Base-by-base conservation (phyloP, 129 eudicot genomes). In the Lonicera japonica region DNA sequence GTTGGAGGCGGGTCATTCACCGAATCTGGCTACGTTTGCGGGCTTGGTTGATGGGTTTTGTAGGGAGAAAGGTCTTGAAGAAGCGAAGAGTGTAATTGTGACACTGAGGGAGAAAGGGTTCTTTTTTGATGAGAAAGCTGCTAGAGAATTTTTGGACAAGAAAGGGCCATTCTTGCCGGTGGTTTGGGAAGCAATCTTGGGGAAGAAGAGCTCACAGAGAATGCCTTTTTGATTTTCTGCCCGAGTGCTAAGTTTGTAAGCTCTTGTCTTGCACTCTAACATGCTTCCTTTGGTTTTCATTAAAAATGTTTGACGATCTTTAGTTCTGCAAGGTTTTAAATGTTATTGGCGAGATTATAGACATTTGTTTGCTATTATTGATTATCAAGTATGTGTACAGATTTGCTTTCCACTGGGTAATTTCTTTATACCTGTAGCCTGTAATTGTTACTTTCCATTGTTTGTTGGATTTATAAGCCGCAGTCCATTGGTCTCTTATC, bases 161-260 rank as follows among this genome's bases (percentile, higher is more conserved):
- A 84, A 80, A 65, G 96, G 98, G 2, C 86, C 96, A 17, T 77
- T 78, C 64, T 65, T 66, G 71, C 91, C 90, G 6, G 24, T 66
- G 76, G 95, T 92, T n/a, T 84, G 98, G 96, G 98, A 92, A 58
- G 95, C 91, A 16, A 82, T 87, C 50, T 63, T 92, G 38, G 98
- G 98, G 61, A 87, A 85, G 73, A 84, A 80, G 45, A 55, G 74
- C 61, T 50, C 74, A 9, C 29, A 67, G 55, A 68, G 22, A 29
- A 29, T 6, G 62, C 21, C 61, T 41, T 67, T 79, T 43, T 54
- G 18, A 53, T 43, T 15, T 56, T 23, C 40, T 4, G 17, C 22
- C 61, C 22, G 17, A 56, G 18, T 56, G 39, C 14, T 25, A 11
- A 56, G 13, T 20, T 12, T 50, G 55, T 50, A 50, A 50, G 55